Evolutionary conservation across 208 protist genomes (phyloP).

Genomic region (Phytomonas sp.): DNA sequence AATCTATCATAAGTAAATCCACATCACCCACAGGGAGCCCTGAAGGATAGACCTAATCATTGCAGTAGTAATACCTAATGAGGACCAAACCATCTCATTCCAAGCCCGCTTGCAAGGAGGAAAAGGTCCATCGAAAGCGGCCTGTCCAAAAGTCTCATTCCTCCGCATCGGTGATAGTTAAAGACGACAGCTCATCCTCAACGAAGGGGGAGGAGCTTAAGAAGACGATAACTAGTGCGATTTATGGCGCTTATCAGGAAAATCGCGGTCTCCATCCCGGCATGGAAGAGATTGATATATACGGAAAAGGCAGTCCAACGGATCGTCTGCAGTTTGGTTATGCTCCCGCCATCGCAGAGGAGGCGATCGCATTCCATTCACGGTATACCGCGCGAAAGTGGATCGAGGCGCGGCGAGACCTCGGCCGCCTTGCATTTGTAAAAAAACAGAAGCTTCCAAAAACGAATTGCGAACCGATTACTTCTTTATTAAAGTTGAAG

Average conservation of each 20-base stretch:
- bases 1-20: too few relatives aligned
- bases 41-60: too few relatives aligned
- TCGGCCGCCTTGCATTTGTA: slow-evolving; percentile 24
- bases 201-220: slow-evolving; percentile 26
- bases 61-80: too few relatives aligned
- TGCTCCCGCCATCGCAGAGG: slow-evolving; percentile 47
- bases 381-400: slow-evolving; percentile 33
- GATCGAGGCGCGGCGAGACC: slow-evolving; percentile 27
- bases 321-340: slow-evolving; percentile 87
- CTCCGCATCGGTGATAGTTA: too few relatives aligned
- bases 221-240: slow-evolving; percentile 27
- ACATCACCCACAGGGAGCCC: too few relatives aligned
- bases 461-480: slow-evolving; percentile 68
- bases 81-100: too few relatives aligned
- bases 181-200: too few relatives aligned
- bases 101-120: too few relatives aligned
- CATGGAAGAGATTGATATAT: slow-evolving; percentile 30
- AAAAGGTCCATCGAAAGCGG: too few relatives aligned
- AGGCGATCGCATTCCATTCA: slow-evolving; percentile 72
- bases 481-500: slow-evolving; percentile 69
- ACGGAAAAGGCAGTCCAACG: slow-evolving; percentile 69
- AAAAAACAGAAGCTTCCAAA: slow-evolving; percentile 37
- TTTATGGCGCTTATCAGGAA: slow-evolving; percentile 6
- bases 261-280: neutral
- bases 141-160: too few relatives aligned